phyloP scores from a whole-genome alignment of 2,329 filamentous ascomycete genomes.

The Nemania abortiva region DNA sequence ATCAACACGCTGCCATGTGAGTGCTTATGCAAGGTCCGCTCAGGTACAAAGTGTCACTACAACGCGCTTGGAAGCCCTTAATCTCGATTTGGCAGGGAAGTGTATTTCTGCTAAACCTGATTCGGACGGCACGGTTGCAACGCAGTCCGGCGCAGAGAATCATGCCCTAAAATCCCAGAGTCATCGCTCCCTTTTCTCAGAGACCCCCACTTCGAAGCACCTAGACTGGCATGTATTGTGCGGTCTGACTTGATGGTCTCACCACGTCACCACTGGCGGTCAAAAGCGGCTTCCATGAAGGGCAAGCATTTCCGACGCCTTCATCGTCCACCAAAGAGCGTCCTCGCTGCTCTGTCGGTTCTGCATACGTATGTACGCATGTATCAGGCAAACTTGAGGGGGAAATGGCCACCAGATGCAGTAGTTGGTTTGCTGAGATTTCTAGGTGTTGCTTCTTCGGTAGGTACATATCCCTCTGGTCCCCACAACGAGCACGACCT shows the following conservation, averaged over 20 bases:
- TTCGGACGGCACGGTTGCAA: conserved; percentile 18
- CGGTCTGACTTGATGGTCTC: conserved; percentile 16
- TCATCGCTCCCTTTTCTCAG: conserved; percentile 16
- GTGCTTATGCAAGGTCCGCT: conserved; percentile 32
- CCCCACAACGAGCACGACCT: conserved; percentile 27
- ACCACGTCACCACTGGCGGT: conserved; percentile 37
- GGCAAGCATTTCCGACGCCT: conserved; percentile 26
- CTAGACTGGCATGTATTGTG: not conserved
- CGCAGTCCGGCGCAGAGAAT: conserved; percentile 6
- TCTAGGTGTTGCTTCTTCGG: conserved; percentile 20
- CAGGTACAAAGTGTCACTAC: conserved; percentile 21
- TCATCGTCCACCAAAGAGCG: conserved; percentile 12
- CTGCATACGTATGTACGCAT: not conserved
- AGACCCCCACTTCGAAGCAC: conserved; percentile 14
- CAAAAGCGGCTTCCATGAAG: conserved; percentile 21
- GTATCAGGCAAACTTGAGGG: conserved; percentile 10
- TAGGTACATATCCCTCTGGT: conserved; percentile 13
- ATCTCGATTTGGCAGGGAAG: conserved; percentile 26
- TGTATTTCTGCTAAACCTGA: conserved; percentile 17
- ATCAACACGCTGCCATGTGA: conserved; percentile 26
- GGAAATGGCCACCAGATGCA: conserved; percentile 1
- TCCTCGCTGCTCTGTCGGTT: conserved; percentile 4
- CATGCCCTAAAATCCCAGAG: not conserved
- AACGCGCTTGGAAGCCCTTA: conserved; percentile 17
- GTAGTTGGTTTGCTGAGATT: conserved; percentile 16